These are phyloP conservation scores for Adansonia rubrostipa DNA, from an alignment of 441 rosid genomes.

Conservation along the genomic window DNA sequence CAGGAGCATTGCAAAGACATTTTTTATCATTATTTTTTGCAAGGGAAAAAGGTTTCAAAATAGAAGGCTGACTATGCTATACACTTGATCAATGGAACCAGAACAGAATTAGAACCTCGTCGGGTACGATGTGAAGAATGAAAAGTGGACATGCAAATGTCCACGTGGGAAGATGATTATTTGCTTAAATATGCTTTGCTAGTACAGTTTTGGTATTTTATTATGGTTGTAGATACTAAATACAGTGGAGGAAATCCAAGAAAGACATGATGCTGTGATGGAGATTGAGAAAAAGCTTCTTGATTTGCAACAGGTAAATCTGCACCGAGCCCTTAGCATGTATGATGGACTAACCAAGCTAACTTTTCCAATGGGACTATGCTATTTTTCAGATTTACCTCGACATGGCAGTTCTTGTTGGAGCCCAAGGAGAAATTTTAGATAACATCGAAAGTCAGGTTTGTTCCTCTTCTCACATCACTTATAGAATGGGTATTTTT, in stretches of 20 bases:
- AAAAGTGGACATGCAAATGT: neutral
- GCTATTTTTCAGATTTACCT: constrained; percentile 46
- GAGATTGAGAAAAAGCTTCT: constrained; percentile 94
- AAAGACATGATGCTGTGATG: constrained; percentile 89
- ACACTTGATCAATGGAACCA: neutral
- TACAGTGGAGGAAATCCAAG: constrained; percentile 91
- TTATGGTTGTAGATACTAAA: constrained; percentile 61
- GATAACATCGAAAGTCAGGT: constrained; percentile 64
- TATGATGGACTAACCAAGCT: neutral
- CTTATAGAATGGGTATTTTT: neutral
- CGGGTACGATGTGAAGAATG: neutral
- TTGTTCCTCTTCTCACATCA: constrained; percentile 22
- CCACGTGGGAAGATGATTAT: neutral
- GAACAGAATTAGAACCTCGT: neutral
- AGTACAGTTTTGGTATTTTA: neutral
- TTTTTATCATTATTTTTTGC: neutral
- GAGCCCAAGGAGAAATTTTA: constrained; percentile 56
- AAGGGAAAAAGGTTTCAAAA: neutral
- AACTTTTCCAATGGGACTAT: constrained; percentile 21
- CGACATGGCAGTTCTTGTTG: constrained; percentile 58
- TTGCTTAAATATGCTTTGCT: neutral
- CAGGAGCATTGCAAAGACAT: neutral
- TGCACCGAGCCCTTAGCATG: neutral
- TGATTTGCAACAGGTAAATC: constrained; percentile 79
- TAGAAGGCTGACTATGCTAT: neutral